A percentile compares a stretch with the other conserved stretches of the same genome.
These are phyloP conservation scores for Penicillium sclerotiorum DNA, from an alignment of 2,329 filamentous ascomycete species.

Conservation along the genomic window DNA sequence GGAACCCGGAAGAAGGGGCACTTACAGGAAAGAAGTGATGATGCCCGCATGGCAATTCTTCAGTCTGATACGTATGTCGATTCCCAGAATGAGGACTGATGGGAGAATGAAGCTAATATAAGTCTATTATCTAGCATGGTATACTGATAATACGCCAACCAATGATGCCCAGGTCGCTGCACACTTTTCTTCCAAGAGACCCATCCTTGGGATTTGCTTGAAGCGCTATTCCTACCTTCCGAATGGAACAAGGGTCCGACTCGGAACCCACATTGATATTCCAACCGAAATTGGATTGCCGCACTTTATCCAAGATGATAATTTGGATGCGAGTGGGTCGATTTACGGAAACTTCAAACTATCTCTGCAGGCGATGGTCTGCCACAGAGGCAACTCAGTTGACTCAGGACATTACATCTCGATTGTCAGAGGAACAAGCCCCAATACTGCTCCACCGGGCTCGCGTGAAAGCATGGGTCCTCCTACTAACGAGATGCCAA, in stretches of 20 bases:
- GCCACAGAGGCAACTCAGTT: slow-evolving; percentile 82
- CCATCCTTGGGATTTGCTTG: slow-evolving; percentile 87
- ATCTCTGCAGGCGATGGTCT: slow-evolving; percentile 86
- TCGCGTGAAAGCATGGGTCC: slow-evolving; percentile 26
- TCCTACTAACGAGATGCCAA: slow-evolving; percentile 62
- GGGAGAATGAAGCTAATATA: background rate
- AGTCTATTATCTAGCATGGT: slow-evolving; percentile 85
- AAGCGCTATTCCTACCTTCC: slow-evolving; percentile 82
- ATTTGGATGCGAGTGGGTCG: slow-evolving; percentile 65
- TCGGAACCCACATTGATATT: slow-evolving; percentile 87
- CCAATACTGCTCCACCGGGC: slow-evolving; percentile 31
- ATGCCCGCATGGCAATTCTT: slow-evolving; percentile 99
- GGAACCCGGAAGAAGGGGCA: slow-evolving; percentile 38
- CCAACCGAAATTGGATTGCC: slow-evolving; percentile 81
- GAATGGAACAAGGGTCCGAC: slow-evolving; percentile 68
- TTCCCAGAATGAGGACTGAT: background rate
- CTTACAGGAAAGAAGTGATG: slow-evolving; percentile 75
- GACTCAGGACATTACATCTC: slow-evolving; percentile 91
- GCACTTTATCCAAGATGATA: slow-evolving; percentile 84
- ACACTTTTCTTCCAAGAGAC: slow-evolving; percentile 79
- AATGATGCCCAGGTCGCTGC: slow-evolving; percentile 81
- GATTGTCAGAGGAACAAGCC: slow-evolving; percentile 73
- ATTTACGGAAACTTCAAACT: slow-evolving; percentile 90
- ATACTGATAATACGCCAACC: slow-evolving; percentile 67
- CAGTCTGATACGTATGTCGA: slow-evolving; percentile 77